phyloP scores from a whole-genome alignment of 116 monocot genomes.

The Zostera marina region DNA sequence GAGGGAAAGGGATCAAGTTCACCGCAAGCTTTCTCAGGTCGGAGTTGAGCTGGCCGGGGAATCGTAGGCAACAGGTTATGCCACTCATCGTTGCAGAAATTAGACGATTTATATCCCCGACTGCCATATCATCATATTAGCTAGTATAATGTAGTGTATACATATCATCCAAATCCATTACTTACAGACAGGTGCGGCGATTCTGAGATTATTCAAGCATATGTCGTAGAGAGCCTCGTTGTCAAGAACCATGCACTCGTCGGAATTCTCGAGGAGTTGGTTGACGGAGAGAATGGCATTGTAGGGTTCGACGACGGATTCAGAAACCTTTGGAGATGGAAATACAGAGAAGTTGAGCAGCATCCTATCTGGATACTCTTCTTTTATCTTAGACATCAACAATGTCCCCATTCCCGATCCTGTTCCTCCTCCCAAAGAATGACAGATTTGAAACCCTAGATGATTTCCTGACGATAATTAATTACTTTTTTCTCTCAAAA shows the following conservation, averaged over 20 bases:
- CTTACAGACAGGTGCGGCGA: slow-evolving; percentile 10
- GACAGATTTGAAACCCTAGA: slow-evolving; percentile 15
- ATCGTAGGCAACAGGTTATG: slow-evolving; percentile 50
- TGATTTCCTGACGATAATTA: too few relatives aligned
- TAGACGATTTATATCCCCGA: slow-evolving; percentile 13
- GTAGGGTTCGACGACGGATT: slow-evolving; percentile 11
- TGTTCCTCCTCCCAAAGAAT: slow-evolving; percentile 16
- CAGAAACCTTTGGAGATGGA: slow-evolving; percentile 11
- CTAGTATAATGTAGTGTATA: too few relatives aligned
- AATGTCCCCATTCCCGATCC: slow-evolving; percentile 16
- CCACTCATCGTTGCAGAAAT: slow-evolving; percentile 40
- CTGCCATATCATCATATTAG: too few relatives aligned
- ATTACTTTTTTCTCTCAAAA: too few relatives aligned
- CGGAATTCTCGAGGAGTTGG: slow-evolving; percentile 13
- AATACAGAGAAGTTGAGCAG: slow-evolving; percentile 14
- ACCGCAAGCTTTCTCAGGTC: slow-evolving; percentile 65
- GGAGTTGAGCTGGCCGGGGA: slow-evolving; percentile 62
- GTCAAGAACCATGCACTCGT: slow-evolving; percentile 14
- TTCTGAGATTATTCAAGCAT: slow-evolving; percentile 11
- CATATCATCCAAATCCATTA: background rate
- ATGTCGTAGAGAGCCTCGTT: slow-evolving; percentile 15
- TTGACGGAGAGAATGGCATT: slow-evolving; percentile 10
- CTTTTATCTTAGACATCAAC: slow-evolving; percentile 14
- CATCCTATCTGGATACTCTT: slow-evolving; percentile 14
- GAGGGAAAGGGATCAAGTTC: slow-evolving; percentile 66